These are phyloP conservation scores for Phytopythium aichiense DNA, from an alignment of 352 stramenopile species.

Conservation along the genomic window DNA sequence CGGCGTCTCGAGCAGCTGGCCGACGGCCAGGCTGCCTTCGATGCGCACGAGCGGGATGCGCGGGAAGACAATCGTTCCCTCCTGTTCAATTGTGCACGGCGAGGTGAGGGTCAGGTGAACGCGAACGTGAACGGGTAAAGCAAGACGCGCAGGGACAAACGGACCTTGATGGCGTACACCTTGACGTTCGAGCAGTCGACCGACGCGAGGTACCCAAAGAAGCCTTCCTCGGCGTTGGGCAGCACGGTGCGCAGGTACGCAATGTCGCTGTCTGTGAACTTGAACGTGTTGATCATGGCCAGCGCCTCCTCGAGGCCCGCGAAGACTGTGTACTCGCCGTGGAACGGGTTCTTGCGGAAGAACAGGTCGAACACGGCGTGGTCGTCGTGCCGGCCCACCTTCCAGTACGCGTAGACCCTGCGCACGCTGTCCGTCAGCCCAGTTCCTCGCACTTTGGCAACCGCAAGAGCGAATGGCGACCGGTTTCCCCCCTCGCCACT, in stretches of 20 bases:
- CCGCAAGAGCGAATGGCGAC: too few relatives aligned
- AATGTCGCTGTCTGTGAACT: constrained; percentile 93
- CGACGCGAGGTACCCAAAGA: constrained; percentile 94
- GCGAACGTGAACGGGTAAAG: too few relatives aligned
- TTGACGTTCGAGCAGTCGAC: constrained; percentile 93
- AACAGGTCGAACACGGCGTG: constrained; percentile 95
- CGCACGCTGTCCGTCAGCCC: constrained; percentile 25
- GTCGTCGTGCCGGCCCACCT: constrained; percentile 92
- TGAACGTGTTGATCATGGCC: constrained; percentile 92
- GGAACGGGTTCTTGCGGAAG: constrained; percentile 99
- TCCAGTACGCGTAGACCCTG: constrained; percentile 99
- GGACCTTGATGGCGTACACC: constrained; percentile 89
- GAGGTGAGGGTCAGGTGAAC: background rate
- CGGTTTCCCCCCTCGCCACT: constrained; percentile 4
- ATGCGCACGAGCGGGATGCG: constrained; percentile 93
- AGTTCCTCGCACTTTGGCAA: background rate
- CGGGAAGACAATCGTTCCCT: constrained; percentile 97
- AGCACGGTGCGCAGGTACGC: constrained; percentile 90
- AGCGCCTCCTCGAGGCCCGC: constrained; percentile 90
- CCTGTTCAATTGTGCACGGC: constrained; percentile 20
- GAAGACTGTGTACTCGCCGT: constrained; percentile 96
- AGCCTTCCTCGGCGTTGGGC: constrained; percentile 88
- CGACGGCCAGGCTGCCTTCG: constrained; percentile 91
- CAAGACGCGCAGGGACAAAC: background rate
- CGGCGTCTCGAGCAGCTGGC: constrained; percentile 98